Percentiles rank a stretch among this genome's conserved stretches.
These are phyloP conservation scores for Mucor saturninus DNA, from an alignment of 371 early-diverging fungal genomes.

Conservation along the genomic window DNA sequence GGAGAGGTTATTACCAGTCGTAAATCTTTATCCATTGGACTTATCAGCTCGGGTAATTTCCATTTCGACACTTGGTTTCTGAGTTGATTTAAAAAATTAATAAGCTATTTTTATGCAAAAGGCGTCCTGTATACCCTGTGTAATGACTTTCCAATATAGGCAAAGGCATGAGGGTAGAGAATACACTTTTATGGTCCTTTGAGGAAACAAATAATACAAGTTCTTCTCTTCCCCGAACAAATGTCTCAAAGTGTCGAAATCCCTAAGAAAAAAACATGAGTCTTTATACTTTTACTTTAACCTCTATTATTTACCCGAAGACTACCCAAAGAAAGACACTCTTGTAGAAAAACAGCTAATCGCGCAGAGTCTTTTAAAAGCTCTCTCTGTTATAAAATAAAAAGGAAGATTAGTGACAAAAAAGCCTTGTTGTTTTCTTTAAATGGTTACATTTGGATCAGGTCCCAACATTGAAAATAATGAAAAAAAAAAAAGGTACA, in stretches of 20 bases:
- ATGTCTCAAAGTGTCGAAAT: constrained; percentile 74
- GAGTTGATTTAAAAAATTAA: neutral
- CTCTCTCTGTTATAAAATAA: constrained; percentile 7
- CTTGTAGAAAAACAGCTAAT: constrained; percentile 59
- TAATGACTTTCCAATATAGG: constrained; percentile 29
- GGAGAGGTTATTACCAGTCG: constrained; percentile 33
- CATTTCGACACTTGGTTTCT: constrained; percentile 10
- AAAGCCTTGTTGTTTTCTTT: neutral
- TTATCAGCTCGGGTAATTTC: constrained; percentile 38
- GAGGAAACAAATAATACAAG: constrained; percentile 65
- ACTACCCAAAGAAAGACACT: constrained; percentile 51
- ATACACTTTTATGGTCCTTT: constrained; percentile 25
- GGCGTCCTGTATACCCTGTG: constrained; percentile 10
- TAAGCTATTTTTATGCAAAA: neutral
- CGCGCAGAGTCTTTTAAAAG: constrained; percentile 27
- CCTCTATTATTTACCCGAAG: constrained; percentile 21
- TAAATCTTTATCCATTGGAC: constrained; percentile 58
- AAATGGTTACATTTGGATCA: constrained; percentile 22
- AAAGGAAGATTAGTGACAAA: neutral
- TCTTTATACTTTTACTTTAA: neutral
- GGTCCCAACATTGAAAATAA: constrained; percentile 17
- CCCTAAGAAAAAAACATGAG: constrained; percentile 53
- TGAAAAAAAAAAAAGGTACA: neutral
- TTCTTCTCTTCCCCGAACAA: constrained; percentile 78
- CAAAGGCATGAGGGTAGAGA: constrained; percentile 17